Conservation (phyloP, 2,329 filamentous ascomycete genomes). For the Penicillium thymicola region DNA sequence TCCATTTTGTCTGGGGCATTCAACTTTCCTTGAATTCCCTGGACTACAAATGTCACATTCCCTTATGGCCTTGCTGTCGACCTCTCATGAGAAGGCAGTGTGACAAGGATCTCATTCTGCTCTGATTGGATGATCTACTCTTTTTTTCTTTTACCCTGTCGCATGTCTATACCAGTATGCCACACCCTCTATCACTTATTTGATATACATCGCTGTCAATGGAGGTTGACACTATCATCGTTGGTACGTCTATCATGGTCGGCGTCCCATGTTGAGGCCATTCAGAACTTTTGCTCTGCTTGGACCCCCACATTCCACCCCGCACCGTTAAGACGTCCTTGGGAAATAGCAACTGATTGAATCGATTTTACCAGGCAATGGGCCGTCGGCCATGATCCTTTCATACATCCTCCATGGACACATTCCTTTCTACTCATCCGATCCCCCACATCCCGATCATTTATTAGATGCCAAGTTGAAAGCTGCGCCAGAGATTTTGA, state of each 20-base stretch:
- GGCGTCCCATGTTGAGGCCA: background rate
- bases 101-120: conserved; percentile 1
- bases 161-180: conserved; percentile 33
- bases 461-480: conserved; percentile 56
- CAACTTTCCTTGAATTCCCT: conserved; percentile 6
- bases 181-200: conserved; percentile 25
- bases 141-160: conserved; percentile 4
- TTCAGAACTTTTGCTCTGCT: background rate
- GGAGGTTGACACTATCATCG: conserved; percentile 43
- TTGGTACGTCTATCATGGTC: conserved; percentile 36
- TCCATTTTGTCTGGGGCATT: conserved; percentile 3
- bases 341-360: background rate
- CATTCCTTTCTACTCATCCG: conserved; percentile 54
- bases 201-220: conserved; percentile 31
- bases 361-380: conserved; percentile 50
- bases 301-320: background rate
- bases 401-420: conserved; percentile 62
- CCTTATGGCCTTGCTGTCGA: conserved; percentile 23
- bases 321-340: background rate
- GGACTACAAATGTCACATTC: background rate
- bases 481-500: conserved; percentile 46
- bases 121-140: background rate
- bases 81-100: conserved; percentile 11
- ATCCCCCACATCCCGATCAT: conserved; percentile 54
- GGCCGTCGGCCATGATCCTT: conserved; percentile 59